Evolutionary conservation across 371 early-diverging fungal genomes (phyloP).

Genomic region (Mortierella sp.): DNA sequence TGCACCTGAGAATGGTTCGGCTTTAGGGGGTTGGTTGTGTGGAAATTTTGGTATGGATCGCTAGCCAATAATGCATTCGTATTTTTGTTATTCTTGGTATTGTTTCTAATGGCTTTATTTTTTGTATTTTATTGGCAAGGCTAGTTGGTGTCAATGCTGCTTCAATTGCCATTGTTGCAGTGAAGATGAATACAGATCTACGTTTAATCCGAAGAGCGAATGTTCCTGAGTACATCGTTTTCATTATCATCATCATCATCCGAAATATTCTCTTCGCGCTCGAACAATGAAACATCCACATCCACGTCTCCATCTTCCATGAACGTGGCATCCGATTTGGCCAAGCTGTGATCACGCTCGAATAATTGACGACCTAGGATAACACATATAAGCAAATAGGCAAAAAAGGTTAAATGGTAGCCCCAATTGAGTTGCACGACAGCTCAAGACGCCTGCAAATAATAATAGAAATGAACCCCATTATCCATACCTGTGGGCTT

Average conservation of each 20-base stretch:
- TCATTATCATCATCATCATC: slow-evolving; percentile 77
- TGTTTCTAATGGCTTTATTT: too few relatives aligned
- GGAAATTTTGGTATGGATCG: too few relatives aligned
- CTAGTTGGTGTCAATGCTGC: neutral
- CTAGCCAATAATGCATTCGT: too few relatives aligned
- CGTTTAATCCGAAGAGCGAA: slow-evolving; percentile 39
- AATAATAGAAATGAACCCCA: neutral
- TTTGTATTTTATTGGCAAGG: neutral
- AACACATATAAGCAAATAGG: neutral
- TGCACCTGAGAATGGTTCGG: too few relatives aligned
- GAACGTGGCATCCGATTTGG: slow-evolving; percentile 84
- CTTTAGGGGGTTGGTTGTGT: too few relatives aligned
- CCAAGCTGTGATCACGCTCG: slow-evolving; percentile 89
- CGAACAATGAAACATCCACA: slow-evolving; percentile 82
- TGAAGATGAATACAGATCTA: neutral
- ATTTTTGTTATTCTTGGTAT: too few relatives aligned
- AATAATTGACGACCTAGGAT: slow-evolving; percentile 88
- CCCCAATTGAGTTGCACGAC: neutral
- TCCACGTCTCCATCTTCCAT: slow-evolving; percentile 91
- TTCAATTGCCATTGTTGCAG: neutral
- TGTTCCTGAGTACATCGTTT: slow-evolving; percentile 54
- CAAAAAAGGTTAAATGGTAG: neutral
- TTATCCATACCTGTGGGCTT: slow-evolving; percentile 67
- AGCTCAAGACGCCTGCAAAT: neutral
- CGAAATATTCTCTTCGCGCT: slow-evolving; percentile 64